phyloP scores from a whole-genome alignment of 164 flowering plant species.

The Kalanchoe fedtschenkoi region DNA sequence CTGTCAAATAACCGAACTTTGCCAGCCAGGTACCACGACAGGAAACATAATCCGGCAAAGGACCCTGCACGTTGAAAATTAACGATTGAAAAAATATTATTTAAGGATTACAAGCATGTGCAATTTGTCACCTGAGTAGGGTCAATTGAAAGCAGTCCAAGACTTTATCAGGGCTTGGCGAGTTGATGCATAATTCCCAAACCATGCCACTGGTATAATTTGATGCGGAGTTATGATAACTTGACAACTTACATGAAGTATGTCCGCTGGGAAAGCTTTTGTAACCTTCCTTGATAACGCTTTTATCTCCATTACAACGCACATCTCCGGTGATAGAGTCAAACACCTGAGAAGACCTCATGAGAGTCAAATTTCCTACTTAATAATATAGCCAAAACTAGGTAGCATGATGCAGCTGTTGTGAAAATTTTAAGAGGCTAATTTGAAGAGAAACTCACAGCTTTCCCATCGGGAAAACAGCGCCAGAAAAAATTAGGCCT shows the following conservation, averaged over 20 bases:
- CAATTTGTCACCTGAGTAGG: too few species aligned
- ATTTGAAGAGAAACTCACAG: constrained; percentile 19
- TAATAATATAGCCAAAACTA: neutral
- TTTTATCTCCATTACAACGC: neutral
- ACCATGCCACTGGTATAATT: too few species aligned
- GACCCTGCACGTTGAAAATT: constrained; percentile 9
- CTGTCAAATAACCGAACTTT: neutral
- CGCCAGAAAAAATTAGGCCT: constrained; percentile 6
- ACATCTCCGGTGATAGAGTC: constrained; percentile 17
- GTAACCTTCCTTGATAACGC: constrained; percentile 1
- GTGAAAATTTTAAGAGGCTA: neutral
- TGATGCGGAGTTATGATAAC: neutral
- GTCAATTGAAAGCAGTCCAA: neutral
- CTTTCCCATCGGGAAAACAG: constrained; percentile 10
- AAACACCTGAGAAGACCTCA: neutral
- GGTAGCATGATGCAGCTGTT: neutral
- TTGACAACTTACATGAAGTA: constrained; percentile 3
- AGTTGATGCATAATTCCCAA: too few species aligned
- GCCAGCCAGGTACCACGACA: neutral
- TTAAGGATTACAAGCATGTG: too few species aligned
- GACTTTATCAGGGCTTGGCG: too few species aligned
- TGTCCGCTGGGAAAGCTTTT: constrained; percentile 5
- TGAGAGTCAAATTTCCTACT: neutral
- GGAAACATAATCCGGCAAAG: constrained; percentile 1
- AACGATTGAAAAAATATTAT: too few species aligned